Conservation (phyloP, 495 filamentous ascomycete genomes). For the Lophiotrema nucula region DNA sequence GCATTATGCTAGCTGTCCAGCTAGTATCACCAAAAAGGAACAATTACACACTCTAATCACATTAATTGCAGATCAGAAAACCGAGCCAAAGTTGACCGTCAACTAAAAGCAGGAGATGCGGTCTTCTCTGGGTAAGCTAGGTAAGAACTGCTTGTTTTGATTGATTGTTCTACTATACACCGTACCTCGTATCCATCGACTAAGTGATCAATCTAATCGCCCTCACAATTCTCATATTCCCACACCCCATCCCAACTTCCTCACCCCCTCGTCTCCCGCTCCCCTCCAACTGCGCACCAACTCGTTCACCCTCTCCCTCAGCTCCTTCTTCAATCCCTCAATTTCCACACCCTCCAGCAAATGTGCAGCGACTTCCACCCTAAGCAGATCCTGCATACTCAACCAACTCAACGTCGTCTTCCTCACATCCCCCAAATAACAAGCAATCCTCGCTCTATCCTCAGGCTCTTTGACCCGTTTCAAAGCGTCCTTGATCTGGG, state of each 20-base stretch:
- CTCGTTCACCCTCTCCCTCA: conserved; percentile 8
- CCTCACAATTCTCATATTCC: too few species aligned
- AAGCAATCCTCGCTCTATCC: conserved; percentile 1
- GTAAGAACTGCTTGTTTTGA: too few species aligned
- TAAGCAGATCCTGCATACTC: conserved; percentile 11
- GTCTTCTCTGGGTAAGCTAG: too few species aligned
- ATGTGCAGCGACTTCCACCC: conserved; percentile 16
- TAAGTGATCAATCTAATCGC: too few species aligned
- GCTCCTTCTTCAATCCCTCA: not conserved
- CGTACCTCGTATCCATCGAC: too few species aligned
- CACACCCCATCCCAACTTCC: conserved; percentile 2
- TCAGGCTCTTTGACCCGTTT: not conserved
- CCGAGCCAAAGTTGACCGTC: too few species aligned
- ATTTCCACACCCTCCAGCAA: not conserved
- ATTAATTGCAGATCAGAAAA: too few species aligned
- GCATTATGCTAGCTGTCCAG: too few species aligned
- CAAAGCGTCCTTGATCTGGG: not conserved
- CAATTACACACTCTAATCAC: too few species aligned
- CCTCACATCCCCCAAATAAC: conserved; percentile 18
- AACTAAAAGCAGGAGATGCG: too few species aligned
- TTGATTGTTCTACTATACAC: too few species aligned
- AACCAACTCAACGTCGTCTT: conserved; percentile 24
- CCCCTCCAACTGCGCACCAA: conserved; percentile 16
- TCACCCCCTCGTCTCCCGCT: conserved; percentile 16
- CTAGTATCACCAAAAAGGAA: too few species aligned